Conservation (phyloP, 345 rosid species). For the Syzygium jambos region DNA sequence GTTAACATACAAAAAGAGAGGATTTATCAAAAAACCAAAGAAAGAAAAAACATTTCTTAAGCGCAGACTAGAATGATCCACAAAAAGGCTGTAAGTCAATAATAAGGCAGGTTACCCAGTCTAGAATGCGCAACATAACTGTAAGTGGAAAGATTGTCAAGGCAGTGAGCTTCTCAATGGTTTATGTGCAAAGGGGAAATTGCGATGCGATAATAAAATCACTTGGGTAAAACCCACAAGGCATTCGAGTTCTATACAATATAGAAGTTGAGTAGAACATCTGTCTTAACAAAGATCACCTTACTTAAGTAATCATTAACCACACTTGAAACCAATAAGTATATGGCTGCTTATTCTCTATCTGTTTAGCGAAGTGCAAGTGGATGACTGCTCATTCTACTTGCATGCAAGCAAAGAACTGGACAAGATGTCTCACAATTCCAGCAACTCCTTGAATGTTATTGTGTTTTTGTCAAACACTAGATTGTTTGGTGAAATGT, state of each 20-base stretch:
- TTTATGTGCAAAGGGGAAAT: neutral
- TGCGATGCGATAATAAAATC: neutral
- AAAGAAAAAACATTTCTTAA: neutral
- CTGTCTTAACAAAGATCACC: neutral
- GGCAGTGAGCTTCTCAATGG: neutral
- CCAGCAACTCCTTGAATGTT: neutral
- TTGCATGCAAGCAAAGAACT: neutral
- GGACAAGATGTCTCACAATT: neutral
- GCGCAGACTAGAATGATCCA: neutral
- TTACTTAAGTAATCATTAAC: neutral
- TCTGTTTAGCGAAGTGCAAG: neutral
- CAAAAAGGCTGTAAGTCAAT: neutral
- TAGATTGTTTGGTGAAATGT: neutral
- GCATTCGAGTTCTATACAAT: neutral
- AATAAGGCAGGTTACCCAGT: neutral
- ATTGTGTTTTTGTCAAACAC: neutral
- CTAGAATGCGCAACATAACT: neutral
- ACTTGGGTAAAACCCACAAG: neutral
- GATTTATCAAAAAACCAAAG: neutral
- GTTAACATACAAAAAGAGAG: conserved; percentile 7
- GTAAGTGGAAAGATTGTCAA: neutral
- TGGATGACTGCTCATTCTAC: neutral
- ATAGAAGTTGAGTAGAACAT: neutral
- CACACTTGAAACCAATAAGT: neutral
- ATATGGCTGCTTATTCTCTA: neutral